Evolutionary conservation across 2,329 filamentous ascomycete genomes (phyloP).

Genomic region (Arthroderma sp.): DNA sequence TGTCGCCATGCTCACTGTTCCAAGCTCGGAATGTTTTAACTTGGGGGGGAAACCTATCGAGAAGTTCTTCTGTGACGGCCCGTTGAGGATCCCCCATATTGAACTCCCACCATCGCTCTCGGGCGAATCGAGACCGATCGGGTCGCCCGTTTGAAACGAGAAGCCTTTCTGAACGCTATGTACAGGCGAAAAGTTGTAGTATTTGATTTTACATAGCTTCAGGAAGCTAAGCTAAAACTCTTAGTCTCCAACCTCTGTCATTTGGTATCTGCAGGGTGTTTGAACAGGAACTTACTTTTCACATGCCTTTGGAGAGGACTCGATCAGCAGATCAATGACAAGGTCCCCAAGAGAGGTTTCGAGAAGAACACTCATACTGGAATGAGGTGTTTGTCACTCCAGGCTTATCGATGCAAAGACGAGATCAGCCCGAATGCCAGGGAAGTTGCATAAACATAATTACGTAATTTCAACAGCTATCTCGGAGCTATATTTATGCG

Average conservation of each 20-base stretch:
- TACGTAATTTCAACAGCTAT: background rate
- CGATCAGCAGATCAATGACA: conserved; percentile 81
- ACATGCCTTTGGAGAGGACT: conserved; percentile 81
- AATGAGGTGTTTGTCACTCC: background rate
- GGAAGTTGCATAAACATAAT: background rate
- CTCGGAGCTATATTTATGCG: background rate
- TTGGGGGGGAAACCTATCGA: conserved; percentile 74
- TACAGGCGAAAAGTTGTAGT: conserved; percentile 93
- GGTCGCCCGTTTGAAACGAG: conserved; percentile 92
- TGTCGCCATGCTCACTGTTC: conserved; percentile 97
- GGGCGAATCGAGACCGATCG: conserved; percentile 69
- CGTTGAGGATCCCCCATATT: conserved; percentile 75
- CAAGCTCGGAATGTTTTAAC: conserved; percentile 75
- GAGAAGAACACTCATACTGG: conserved; percentile 74
- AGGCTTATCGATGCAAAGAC: background rate
- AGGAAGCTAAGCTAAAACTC: conserved; percentile 59
- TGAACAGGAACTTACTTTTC: conserved; percentile 63
- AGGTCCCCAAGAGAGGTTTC: conserved; percentile 91
- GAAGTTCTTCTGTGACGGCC: conserved; percentile 62
- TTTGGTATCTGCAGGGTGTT: conserved; percentile 23
- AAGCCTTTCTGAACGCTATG: conserved; percentile 90
- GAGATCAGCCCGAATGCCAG: no score
- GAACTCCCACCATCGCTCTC: conserved; percentile 86
- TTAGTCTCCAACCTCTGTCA: conserved; percentile 48
- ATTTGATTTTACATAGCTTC: conserved; percentile 97